phyloP scores from a whole-genome alignment of 345 rosid genomes.

The Capsella bursapastoris region DNA sequence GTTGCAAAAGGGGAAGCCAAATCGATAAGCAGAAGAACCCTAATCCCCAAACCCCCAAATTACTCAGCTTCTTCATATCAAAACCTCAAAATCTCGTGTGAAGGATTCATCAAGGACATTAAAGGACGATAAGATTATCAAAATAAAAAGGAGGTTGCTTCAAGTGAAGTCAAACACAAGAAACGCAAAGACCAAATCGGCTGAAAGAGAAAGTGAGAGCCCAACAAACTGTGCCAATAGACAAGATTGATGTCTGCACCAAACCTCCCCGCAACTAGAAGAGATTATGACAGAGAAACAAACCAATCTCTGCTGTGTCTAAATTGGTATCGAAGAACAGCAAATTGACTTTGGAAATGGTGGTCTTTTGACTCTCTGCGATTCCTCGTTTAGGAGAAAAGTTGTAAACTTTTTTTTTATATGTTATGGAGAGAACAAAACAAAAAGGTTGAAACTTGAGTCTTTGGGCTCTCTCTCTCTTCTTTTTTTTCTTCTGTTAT shows the following conservation, averaged over 20 bases:
- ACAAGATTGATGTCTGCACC: slow-evolving; percentile 22
- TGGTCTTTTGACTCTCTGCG: background rate
- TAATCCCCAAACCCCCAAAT: slow-evolving; percentile 46
- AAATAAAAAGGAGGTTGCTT: slow-evolving; percentile 57
- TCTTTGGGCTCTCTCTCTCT: background rate
- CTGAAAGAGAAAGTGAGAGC: slow-evolving; percentile 72
- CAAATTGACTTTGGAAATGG: slow-evolving; percentile 23
- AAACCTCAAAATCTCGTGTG: slow-evolving; percentile 34
- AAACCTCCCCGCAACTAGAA: slow-evolving; percentile 28
- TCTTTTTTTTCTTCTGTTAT: background rate
- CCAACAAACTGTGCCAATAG: slow-evolving; percentile 54
- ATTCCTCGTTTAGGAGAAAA: slow-evolving; percentile 12
- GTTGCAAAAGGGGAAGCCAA: slow-evolving; percentile 52
- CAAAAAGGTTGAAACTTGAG: no score
- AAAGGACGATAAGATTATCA: background rate
- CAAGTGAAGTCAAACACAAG: slow-evolving; percentile 66
- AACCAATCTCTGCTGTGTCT: background rate
- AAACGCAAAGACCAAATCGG: slow-evolving; percentile 41
- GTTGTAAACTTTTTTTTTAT: background rate
- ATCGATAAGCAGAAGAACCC: slow-evolving; percentile 70
- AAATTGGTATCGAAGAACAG: background rate
- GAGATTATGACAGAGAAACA: slow-evolving; percentile 27
- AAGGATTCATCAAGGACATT: slow-evolving; percentile 42
- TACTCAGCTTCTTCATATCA: slow-evolving; percentile 48
- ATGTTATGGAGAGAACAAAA: no score